Evolutionary conservation across 192 early-diverging fungal species (phyloP), one percentile per base, ranked within the genome.

Genomic region (Chytriomyces sp.): DNA sequence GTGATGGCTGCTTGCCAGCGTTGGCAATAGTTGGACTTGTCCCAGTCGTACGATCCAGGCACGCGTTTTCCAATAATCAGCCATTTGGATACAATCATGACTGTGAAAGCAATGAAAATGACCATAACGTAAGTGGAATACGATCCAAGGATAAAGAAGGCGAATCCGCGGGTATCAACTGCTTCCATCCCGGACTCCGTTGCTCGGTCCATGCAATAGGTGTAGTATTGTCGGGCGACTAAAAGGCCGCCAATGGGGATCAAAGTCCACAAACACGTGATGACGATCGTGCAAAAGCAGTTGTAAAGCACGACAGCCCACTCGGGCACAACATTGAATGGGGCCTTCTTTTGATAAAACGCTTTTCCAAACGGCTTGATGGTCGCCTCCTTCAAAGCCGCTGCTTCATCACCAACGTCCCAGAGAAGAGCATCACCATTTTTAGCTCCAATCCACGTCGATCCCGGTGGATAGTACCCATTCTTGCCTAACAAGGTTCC

Each of bases 301-400:
- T 75, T 75, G 50, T 63, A 64, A 8, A 75, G 24, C 9, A 66
- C 10, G 2, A 75, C 66, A n/a, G 11, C 43, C 23, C n/a, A 16
- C 35, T 75, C 18, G 2, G 74, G 66, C n/a, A 76, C 45, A 5
- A 84, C 82, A 45, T 18, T 50, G 69, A 67, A 86, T 5, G 62
- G 35, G 10, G 85, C 85, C 45, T 83, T 67, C 26, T 68, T 67
- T 23, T 81, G 57, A 64, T 83, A 86, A 65, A 86, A 86, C 5
- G 85, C 83, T 50, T 71, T 73, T n/a, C 83, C 85, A 71, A 86
- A 86, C 23, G 85, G 85, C 57, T 79, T 81, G 50, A 76, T 20
- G 16, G 85, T 65, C 2, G 45, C 0, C 20, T 49, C 68, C 26
- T 18, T 44, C 16, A 53, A 16, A 28, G 61, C 63, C 13, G 4